These are phyloP conservation scores for Heterobasidion parviporum DNA, from an alignment of 1,284 basidiomycete genomes.

Conservation along the genomic window DNA sequence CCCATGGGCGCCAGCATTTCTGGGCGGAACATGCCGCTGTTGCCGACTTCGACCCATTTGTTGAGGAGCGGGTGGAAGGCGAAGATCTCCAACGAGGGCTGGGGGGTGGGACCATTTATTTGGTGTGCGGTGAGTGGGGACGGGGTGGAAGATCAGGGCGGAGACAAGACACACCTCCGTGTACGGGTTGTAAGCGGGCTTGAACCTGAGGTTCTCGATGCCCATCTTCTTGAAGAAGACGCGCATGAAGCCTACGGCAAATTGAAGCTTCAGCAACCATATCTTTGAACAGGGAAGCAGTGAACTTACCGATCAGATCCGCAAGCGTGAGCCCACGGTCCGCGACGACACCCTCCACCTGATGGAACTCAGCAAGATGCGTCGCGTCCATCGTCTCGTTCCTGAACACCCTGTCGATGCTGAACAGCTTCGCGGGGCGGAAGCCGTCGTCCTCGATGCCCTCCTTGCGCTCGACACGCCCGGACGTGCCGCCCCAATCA, in stretches of 20 bases:
- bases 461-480: slow-evolving; percentile 6
- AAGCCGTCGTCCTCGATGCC: slow-evolving; percentile 55
- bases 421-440: slow-evolving; percentile 94
- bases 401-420: slow-evolving; percentile 97
- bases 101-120: not conserved
- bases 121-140: not conserved
- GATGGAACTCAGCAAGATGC: slow-evolving; percentile 99
- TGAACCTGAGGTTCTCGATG: slow-evolving; percentile 89
- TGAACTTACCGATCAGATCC: slow-evolving; percentile 79
- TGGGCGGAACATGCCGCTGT: slow-evolving; percentile 98
- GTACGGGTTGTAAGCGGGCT: slow-evolving; percentile 96
- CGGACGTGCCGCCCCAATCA: slow-evolving; percentile 6
- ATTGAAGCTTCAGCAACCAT: not conserved
- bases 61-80: slow-evolving; percentile 93
- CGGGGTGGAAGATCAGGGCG: not conserved
- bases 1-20: slow-evolving; percentile 99
- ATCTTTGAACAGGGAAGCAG: not conserved
- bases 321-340: slow-evolving; percentile 93
- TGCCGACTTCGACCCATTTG: slow-evolving; percentile 95
- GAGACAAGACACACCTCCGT: slow-evolving; percentile 60
- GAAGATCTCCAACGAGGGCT: slow-evolving; percentile 99
- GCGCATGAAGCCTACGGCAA: slow-evolving; percentile 81
- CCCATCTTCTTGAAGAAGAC: slow-evolving; percentile 99
- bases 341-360: slow-evolving; percentile 98
- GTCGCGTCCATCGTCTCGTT: slow-evolving; percentile 99